Base-by-base conservation (phyloP, 352 stramenopile genomes). In the Phytophthora podocarpi region DNA sequence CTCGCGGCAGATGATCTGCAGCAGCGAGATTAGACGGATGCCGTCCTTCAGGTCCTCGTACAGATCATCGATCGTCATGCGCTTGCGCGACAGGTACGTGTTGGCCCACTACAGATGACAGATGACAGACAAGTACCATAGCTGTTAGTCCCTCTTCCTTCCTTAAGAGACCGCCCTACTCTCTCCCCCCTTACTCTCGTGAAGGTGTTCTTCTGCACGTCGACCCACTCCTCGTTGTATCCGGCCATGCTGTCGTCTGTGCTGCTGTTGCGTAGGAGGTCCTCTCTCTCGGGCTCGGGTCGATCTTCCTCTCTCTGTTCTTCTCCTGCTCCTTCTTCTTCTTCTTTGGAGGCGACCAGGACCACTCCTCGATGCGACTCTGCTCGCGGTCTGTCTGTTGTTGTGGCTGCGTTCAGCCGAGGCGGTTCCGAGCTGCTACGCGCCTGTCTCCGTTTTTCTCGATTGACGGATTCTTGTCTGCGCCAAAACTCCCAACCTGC, bases 141-240 rank as follows among this genome's bases (percentile, higher is more conserved):
- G 21, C 7, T 7, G 23, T 76, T 62, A 74, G 27, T 49, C 28
- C 16, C 3, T 37, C 18, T 1, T 61, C 37, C 6, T 27, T 24
- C 3, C 28, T 12, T 36, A 32, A 40, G 5, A 27, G 20, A 30
- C 9, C 10, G n/a, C n/a, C 13, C 30, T 39, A 31, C 45, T 15
- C 15, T 24, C 12, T 3, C 13, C 0, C 18, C n/a, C 10, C 79
- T 27, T 78, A 95, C 86, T 70, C 90, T 71, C 24, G 90, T 97
- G 72, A 97, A 97, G 7, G 90, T 97, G 72, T 80, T 96, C 70
- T 96, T 96, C 76, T 97, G 90, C 41, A 97, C 82, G 54, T 93
- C 86, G 40, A 96, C 82, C 90, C 90, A 97, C 69, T 95, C 86
- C 43, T 93, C 85, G 47, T 69, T 76, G 57, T 78, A 82, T 63